Evolutionary conservation across 805 yeast species (phyloP).

Genomic region (Cyberlindnera galapagoensis): DNA sequence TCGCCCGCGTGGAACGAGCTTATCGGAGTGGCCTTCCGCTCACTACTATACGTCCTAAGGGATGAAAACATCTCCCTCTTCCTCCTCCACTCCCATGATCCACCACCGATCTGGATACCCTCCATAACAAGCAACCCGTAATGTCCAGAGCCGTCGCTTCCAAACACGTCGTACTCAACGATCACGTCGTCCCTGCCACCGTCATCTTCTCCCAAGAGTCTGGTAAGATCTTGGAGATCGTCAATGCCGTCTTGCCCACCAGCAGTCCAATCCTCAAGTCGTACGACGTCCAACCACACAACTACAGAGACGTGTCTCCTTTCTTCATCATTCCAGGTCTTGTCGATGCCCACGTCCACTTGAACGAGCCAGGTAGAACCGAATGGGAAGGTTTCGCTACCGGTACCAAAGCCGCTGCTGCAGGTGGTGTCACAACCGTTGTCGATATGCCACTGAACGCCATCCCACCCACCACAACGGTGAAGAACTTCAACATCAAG

Average conservation of each 20-base stretch:
- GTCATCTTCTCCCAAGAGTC: constrained; percentile 49
- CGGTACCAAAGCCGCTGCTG: constrained; percentile 90
- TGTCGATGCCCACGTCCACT: constrained; percentile 89
- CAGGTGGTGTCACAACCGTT: constrained; percentile 95
- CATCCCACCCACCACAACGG: constrained; percentile 88
- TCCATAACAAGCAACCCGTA: no score
- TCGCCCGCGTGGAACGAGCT: no score
- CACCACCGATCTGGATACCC: neutral
- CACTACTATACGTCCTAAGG: no score
- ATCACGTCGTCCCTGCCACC: constrained; percentile 49
- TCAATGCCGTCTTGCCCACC: constrained; percentile 29
- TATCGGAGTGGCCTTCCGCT: no score
- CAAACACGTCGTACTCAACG: constrained; percentile 45
- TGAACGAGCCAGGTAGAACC: constrained; percentile 96
- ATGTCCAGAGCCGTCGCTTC: constrained; percentile 53
- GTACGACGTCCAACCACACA: constrained; percentile 37
- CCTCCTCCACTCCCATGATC: neutral
- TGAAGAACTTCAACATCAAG: constrained; percentile 68
- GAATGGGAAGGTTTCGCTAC: constrained; percentile 99
- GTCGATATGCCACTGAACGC: constrained; percentile 96
- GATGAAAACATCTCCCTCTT: neutral
- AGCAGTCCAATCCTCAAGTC: constrained; percentile 34
- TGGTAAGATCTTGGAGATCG: constrained; percentile 56
- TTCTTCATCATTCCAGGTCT: constrained; percentile 77
- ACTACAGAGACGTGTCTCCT: constrained; percentile 54